Percentiles rank a stretch among this genome's conserved stretches.
These are phyloP conservation scores for Selenicereus undatus DNA, from an alignment of 148 eudicot genomes.

Conservation along the genomic window DNA sequence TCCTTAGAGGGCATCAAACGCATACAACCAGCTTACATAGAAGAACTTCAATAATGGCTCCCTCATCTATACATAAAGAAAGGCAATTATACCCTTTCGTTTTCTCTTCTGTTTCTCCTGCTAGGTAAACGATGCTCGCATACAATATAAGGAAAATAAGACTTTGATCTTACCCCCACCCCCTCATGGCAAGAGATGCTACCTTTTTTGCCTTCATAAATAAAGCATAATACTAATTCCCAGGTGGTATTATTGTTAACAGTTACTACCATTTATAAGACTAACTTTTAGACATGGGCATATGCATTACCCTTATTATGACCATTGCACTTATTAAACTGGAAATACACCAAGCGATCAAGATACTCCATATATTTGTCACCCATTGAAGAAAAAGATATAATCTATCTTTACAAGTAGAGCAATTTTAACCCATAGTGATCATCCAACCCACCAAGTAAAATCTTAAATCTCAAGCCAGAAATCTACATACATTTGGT, in stretches of 20 bases:
- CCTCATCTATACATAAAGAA: too few relatives aligned
- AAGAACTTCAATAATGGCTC: too few relatives aligned
- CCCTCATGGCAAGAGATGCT: background rate
- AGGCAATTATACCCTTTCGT: too few relatives aligned
- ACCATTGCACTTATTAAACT: background rate
- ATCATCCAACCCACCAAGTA: too few relatives aligned
- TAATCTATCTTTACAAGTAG: background rate
- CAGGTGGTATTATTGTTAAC: background rate
- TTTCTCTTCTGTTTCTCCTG: too few relatives aligned
- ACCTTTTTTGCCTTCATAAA: background rate
- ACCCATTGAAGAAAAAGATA: background rate
- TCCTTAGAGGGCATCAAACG: background rate
- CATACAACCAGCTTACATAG: background rate
- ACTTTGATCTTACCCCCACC: too few relatives aligned
- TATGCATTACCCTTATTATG: background rate
- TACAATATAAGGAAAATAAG: too few relatives aligned
- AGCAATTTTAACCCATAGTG: too few relatives aligned
- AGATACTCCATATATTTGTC: background rate
- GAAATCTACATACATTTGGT: too few relatives aligned
- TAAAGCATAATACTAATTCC: background rate
- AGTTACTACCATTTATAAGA: background rate
- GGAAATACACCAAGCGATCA: background rate
- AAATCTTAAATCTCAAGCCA: too few relatives aligned
- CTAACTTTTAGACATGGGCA: background rate
- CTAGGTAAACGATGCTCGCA: too few relatives aligned